These are phyloP conservation scores for Aaosphaeria pasadenensis DNA, from an alignment of 2,329 filamentous ascomycete species.

Conservation along the genomic window DNA sequence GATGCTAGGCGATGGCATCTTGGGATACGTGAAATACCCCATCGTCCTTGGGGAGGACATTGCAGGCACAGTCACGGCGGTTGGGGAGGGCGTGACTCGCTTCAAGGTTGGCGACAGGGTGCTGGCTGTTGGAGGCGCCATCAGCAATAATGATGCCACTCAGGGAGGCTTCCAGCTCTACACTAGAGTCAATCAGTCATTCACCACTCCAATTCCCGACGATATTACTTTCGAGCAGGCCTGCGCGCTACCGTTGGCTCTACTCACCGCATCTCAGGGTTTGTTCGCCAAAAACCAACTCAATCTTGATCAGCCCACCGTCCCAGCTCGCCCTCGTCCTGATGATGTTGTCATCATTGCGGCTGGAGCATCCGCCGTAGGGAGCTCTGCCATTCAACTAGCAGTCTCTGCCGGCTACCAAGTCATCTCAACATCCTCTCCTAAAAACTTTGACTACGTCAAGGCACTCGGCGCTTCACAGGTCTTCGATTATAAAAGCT, in stretches of 20 bases:
- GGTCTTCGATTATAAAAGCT: conserved; percentile 50
- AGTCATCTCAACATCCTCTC: conserved; percentile 46
- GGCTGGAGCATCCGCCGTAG: conserved; percentile 50
- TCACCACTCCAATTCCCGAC: conserved; percentile 25
- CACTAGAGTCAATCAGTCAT: conserved; percentile 5
- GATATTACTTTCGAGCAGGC: conserved; percentile 6
- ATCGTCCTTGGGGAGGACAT: conserved; percentile 38
- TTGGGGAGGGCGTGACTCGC: conserved; percentile 38
- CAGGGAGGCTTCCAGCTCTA: conserved; percentile 24
- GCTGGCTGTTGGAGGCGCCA: conserved; percentile 22
- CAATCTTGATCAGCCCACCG: conserved; percentile 1
- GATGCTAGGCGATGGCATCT: conserved; percentile 1
- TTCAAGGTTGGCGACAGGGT: conserved; percentile 47
- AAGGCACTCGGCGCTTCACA: conserved; percentile 44
- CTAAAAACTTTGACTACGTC: conserved; percentile 46
- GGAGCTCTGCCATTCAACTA: conserved; percentile 48
- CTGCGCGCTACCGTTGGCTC: conserved; percentile 5
- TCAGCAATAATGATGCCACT: conserved; percentile 7
- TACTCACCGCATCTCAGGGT: conserved; percentile 2
- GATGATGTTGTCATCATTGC: conserved; percentile 37
- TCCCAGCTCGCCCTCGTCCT: conserved; percentile 6
- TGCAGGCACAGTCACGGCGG: conserved; percentile 43
- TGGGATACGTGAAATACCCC: conserved; percentile 5
- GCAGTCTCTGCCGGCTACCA: conserved; percentile 43
- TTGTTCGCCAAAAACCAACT: conserved; percentile 4